Conservation (phyloP, 1,284 basidiomycete genomes). For the Schizophyllum commune region DNA sequence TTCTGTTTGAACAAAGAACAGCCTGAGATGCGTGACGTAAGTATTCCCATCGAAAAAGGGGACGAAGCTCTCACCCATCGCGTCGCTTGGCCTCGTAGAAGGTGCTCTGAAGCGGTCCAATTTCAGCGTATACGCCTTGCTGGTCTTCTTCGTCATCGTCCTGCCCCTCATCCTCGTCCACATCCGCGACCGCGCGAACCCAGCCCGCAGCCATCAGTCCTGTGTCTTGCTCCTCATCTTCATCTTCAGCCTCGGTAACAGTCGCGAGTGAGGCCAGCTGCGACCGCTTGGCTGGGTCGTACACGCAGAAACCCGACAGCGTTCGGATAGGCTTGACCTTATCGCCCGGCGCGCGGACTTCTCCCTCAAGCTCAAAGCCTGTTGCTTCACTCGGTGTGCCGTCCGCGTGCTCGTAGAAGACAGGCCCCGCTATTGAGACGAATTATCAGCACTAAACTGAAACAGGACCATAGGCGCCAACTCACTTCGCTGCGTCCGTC, state of each 20-base stretch:
- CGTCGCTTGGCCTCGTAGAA: background rate
- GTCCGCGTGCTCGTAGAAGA: background rate
- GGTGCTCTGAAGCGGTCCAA: background rate
- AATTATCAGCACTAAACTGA: background rate
- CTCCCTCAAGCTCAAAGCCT: constrained; percentile 6
- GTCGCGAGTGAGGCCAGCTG: constrained; percentile 30
- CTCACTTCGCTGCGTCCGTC: background rate
- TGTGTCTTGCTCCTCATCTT: constrained; percentile 15
- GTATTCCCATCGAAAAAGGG: too few species aligned
- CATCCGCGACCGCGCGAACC: constrained; percentile 29
- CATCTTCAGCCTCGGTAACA: constrained; percentile 30
- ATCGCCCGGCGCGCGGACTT: constrained; percentile 13
- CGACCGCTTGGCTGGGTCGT: constrained; percentile 25
- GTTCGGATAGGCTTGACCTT: constrained; percentile 31
- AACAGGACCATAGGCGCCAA: background rate
- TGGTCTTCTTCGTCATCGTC: background rate
- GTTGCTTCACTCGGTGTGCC: background rate
- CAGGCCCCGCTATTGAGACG: background rate
- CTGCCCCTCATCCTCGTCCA: constrained; percentile 17
- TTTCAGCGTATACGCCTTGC: background rate
- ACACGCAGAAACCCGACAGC: constrained; percentile 30
- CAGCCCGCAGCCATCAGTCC: constrained; percentile 27
- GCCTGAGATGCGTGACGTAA: constrained; percentile 26
- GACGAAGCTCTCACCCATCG: background rate
- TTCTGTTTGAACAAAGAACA: constrained; percentile 52